Conservation (phyloP, 2,329 filamentous ascomycete genomes). For the Lecanicillium sp. region DNA sequence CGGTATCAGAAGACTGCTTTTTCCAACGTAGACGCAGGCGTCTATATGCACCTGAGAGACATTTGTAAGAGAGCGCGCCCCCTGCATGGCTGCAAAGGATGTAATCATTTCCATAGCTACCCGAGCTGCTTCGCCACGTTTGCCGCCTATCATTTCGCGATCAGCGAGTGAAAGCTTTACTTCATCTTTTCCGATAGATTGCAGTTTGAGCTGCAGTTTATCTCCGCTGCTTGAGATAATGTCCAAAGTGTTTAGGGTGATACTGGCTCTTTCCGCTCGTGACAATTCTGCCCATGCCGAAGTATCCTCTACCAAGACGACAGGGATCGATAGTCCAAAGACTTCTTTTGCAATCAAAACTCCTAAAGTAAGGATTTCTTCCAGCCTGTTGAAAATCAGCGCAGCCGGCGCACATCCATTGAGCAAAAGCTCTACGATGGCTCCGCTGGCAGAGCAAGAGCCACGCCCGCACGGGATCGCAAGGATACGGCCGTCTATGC, state of each 20-base stretch:
- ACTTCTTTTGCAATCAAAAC: slow-evolving; percentile 33
- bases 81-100: slow-evolving; percentile 25
- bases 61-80: slow-evolving; percentile 23
- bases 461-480: slow-evolving; percentile 37
- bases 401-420: slow-evolving; percentile 27
- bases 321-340: slow-evolving; percentile 30
- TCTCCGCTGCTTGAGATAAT: too few species aligned
- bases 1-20: slow-evolving; percentile 26
- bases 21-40: slow-evolving; percentile 32
- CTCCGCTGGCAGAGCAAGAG: slow-evolving; percentile 36
- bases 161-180: slow-evolving; percentile 12
- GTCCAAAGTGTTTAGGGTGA: too few species aligned
- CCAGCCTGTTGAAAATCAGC: slow-evolving; percentile 30
- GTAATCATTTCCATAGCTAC: slow-evolving; percentile 28
- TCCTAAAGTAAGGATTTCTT: slow-evolving; percentile 36
- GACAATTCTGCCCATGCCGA: neutral
- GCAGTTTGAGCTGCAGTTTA: neutral
- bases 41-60: slow-evolving; percentile 34
- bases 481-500: slow-evolving; percentile 24
- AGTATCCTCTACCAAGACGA: slow-evolving; percentile 19
- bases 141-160: slow-evolving; percentile 19
- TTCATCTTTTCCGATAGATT: neutral
- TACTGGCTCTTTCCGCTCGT: too few species aligned
- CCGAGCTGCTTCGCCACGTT: slow-evolving; percentile 22
- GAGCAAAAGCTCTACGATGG: slow-evolving; percentile 35